Conservation (phyloP, 2,329 filamentous ascomycete genomes). For the Cladosporium sp. region DNA sequence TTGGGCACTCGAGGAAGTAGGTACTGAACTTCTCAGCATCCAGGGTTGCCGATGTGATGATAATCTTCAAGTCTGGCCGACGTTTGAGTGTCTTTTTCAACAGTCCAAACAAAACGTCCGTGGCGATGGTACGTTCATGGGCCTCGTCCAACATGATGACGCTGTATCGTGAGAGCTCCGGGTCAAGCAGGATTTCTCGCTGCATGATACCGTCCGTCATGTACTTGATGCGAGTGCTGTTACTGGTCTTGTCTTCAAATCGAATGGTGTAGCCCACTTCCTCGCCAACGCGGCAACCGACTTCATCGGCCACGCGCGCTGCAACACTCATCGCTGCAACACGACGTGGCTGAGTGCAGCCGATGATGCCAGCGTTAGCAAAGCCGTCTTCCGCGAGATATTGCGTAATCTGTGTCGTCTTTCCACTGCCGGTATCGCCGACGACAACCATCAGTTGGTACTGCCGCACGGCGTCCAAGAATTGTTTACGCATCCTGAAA, state of each 20-base stretch:
- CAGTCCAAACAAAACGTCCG: conserved; percentile 88
- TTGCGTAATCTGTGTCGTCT: conserved; percentile 93
- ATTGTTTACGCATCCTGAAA: conserved; percentile 76
- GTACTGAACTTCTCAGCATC: conserved; percentile 96
- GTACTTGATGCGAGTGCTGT: conserved; percentile 92
- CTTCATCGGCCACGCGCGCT: conserved; percentile 92
- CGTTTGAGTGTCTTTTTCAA: conserved; percentile 88
- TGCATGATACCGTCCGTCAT: conserved; percentile 99
- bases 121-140: conserved; percentile 93
- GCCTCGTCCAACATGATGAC: conserved; percentile 98
- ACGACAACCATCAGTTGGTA: conserved; percentile 95
- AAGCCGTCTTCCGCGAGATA: conserved; percentile 92
- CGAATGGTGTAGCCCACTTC: conserved; percentile 97
- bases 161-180: conserved; percentile 81
- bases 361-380: conserved; percentile 79
- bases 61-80: conserved; percentile 82
- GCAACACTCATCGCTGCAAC: conserved; percentile 97
- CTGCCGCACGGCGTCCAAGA: conserved; percentile 77
- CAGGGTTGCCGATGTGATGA: conserved; percentile 92
- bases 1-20: conserved; percentile 93
- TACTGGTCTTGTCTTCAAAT: conserved; percentile 89
- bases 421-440: conserved; percentile 93
- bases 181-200: conserved; percentile 88
- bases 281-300: conserved; percentile 81
- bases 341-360: conserved; percentile 93